These are phyloP conservation scores for Cairneyella variabilis DNA, from an alignment of 495 filamentous ascomycete species.

Conservation along the genomic window DNA sequence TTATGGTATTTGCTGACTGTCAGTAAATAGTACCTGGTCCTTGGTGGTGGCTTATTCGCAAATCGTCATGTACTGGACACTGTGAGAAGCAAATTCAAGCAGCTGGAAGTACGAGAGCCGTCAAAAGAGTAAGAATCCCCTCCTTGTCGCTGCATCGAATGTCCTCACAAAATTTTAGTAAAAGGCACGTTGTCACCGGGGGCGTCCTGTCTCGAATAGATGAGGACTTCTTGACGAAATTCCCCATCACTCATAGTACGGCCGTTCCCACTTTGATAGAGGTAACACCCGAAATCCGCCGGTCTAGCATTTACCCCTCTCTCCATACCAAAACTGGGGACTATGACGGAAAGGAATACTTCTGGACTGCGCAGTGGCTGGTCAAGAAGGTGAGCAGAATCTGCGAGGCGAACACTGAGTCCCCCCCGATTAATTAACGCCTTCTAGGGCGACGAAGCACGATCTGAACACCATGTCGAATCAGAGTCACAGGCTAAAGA, in stretches of 20 bases:
- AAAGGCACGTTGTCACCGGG: constrained; percentile 4
- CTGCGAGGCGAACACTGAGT: no score
- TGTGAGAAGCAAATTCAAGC: neutral
- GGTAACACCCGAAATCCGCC: neutral
- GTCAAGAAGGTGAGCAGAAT: neutral
- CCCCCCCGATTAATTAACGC: no score
- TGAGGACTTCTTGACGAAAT: constrained; percentile 1
- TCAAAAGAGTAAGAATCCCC: neutral
- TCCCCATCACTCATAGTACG: constrained; percentile 4
- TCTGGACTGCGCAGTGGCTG: neutral
- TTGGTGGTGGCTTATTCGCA: neutral
- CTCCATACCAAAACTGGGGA: neutral
- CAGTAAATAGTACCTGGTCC: constrained; percentile 6
- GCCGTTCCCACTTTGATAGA: neutral
- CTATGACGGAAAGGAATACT: neutral
- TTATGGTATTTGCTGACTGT: no score
- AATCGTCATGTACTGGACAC: neutral
- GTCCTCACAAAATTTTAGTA: no score
- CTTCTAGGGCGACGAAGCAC: neutral
- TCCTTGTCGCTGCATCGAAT: no score
- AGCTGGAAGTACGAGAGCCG: neutral
- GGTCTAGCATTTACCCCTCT: neutral
- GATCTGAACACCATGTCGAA: neutral
- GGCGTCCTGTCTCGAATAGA: neutral
- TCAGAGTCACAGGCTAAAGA: neutral